Conservation (phyloP, 257 asterid genomes). For the Linaria vulgaris region DNA sequence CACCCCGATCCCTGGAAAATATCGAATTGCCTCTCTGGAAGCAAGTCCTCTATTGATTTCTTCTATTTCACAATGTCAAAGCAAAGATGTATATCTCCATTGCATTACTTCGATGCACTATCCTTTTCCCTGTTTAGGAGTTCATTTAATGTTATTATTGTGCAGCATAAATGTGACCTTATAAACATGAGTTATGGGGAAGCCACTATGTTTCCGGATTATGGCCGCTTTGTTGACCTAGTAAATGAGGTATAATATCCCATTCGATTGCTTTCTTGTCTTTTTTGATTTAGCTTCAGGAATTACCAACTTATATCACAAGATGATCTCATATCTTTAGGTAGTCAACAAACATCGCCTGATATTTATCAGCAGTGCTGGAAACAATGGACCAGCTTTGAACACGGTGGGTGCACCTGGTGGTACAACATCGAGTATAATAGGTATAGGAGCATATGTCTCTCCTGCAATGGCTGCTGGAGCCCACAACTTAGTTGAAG, state of each 20-base stretch:
- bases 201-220: constrained; percentile 83
- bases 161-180: constrained; percentile 96
- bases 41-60: no score
- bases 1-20: no score
- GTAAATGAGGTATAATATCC: constrained; percentile 75
- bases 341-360: constrained; percentile 87
- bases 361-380: constrained; percentile 92
- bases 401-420: constrained; percentile 99
- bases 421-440: constrained; percentile 94
- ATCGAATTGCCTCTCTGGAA: no score
- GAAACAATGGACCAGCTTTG: constrained; percentile 93
- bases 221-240: constrained; percentile 95
- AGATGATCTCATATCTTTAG: constrained; percentile 38
- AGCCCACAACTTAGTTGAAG: constrained; percentile 83
- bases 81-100: neutral
- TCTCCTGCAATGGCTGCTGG: constrained; percentile 99
- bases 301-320: constrained; percentile 15
- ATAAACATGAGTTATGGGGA: constrained; percentile 99
- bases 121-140: constrained; percentile 20
- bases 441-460: constrained; percentile 97
- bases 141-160: constrained; percentile 19
- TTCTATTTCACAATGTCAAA: no score
- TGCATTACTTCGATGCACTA: constrained; percentile 14
- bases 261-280: constrained; percentile 24
- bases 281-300: constrained; percentile 25